These are phyloP conservation scores for Rhizopogon vinicolor DNA, from an alignment of 768 basidiomycete genomes.

Conservation along the genomic window DNA sequence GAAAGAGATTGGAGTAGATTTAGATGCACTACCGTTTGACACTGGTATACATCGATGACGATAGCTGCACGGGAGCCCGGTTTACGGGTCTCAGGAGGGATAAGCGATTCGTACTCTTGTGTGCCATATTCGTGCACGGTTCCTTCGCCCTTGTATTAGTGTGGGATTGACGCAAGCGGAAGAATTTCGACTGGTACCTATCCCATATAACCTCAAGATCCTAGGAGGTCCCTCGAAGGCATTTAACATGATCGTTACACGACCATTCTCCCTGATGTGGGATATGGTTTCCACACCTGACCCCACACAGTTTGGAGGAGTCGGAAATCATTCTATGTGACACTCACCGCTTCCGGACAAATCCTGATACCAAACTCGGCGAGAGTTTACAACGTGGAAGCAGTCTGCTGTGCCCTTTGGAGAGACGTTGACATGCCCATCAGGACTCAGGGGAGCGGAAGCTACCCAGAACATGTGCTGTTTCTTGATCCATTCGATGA, in stretches of 20 bases:
- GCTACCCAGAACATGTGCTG: slow-evolving; percentile 75
- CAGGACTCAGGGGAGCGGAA: slow-evolving; percentile 51
- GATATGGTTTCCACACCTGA: slow-evolving; percentile 58
- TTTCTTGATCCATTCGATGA: slow-evolving; percentile 53
- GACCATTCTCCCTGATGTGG: slow-evolving; percentile 57
- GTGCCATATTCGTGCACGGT: slow-evolving; percentile 60
- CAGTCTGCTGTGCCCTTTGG: slow-evolving; percentile 64
- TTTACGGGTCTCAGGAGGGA: slow-evolving; percentile 42
- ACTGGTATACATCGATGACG: slow-evolving; percentile 56
- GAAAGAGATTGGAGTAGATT: not conserved
- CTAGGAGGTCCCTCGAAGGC: slow-evolving; percentile 60
- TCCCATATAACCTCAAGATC: slow-evolving; percentile 54
- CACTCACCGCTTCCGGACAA: slow-evolving; percentile 57
- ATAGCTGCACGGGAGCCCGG: slow-evolving; percentile 61
- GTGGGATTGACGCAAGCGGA: not conserved
- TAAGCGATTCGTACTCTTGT: slow-evolving; percentile 50
- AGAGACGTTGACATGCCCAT: slow-evolving; percentile 64
- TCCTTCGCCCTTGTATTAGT: slow-evolving; percentile 31
- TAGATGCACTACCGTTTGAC: slow-evolving; percentile 33
- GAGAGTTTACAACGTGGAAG: slow-evolving; percentile 54
- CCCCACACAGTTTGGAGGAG: not conserved
- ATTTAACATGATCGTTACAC: slow-evolving; percentile 59
- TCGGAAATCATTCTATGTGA: not conserved
- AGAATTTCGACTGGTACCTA: slow-evolving; percentile 31
- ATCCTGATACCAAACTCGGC: slow-evolving; percentile 70